Percentiles rank a stretch among this genome's conserved stretches.
Conservation (phyloP, 2,329 filamentous ascomycete species). For the Penicillium sp. region DNA sequence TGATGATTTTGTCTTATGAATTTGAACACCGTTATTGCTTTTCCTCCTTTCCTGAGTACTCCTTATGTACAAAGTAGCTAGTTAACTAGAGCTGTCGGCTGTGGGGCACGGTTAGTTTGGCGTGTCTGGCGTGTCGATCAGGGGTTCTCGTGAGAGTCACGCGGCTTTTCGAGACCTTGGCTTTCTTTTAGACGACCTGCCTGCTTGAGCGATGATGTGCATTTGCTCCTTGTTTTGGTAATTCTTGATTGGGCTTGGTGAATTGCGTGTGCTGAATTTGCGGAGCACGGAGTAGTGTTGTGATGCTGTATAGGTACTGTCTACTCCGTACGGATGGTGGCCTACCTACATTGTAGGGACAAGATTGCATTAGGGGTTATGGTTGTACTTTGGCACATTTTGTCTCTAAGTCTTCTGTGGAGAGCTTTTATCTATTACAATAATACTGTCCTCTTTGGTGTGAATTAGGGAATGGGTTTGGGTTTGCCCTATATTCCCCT, state of each 20-base stretch:
- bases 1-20: background rate
- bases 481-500: background rate
- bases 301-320: background rate
- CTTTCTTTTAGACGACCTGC: constrained; percentile 3
- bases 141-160: constrained; percentile 4
- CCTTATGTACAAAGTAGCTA: background rate
- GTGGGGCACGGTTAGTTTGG: constrained; percentile 1
- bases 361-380: background rate
- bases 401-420: background rate
- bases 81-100: background rate
- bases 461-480: background rate
- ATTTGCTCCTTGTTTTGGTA: background rate
- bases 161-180: background rate
- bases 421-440: background rate
- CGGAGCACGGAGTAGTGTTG: background rate
- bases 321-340: background rate
- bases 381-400: background rate
- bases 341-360: background rate
- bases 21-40: background rate
- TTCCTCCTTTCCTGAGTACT: background rate
- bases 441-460: background rate
- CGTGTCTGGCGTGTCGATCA: constrained; percentile 13
- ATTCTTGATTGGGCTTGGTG: background rate
- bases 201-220: constrained; percentile 6
- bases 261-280: background rate